Base-by-base conservation (phyloP, 164 flowering plant genomes). In the Vitis riparia region DNA sequence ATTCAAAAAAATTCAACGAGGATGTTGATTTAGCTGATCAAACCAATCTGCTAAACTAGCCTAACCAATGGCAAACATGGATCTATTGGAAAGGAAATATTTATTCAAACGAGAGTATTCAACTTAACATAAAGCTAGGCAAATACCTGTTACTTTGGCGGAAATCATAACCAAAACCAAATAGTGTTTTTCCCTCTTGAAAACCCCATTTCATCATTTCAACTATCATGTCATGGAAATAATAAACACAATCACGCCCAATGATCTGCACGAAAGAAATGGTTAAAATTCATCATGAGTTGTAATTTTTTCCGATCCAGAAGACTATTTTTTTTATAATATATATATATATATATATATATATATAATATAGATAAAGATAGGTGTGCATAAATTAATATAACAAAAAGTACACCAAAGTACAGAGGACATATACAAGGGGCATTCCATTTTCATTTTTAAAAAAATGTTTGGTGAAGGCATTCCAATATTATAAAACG, bases 131-230 rank as follows among this genome's bases (percentile, higher is more conserved):
- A 19, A 48, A 66, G 59, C 19, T 2, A 55, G 23, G 49, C 5
- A 51, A 56, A 62, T 82, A 91, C 99, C 99, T 89, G 78, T 96
- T 93, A 71, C 98, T 96, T 79, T 96, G 99, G 19, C 98, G 97
- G 60, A 95, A 95, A 86, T 95, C 99, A 85, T 95, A 95, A 51
- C 99, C 99, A 81, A 96, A 96, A 1, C 99, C 99, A 86, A 96
- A 96, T 23, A 96, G 89, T 3, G 99, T 93, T 77, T 82, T 87
- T 11, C 99, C 99, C 77, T 96, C 99, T 75, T 90, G 82, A 68
- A 89, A 96, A 59, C 99, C 99, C 99, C 99, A 96, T 13, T 81
- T 84, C 68, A 74, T 80, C 94, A 96, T 87, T 81, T 96, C 89
- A 70, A 83, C 87, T 68, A 96, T 96, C 98, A 96, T 91, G 69